Evolutionary conservation across 2,329 filamentous ascomycete genomes (phyloP).

Genomic region (Colletotrichum sp.): DNA sequence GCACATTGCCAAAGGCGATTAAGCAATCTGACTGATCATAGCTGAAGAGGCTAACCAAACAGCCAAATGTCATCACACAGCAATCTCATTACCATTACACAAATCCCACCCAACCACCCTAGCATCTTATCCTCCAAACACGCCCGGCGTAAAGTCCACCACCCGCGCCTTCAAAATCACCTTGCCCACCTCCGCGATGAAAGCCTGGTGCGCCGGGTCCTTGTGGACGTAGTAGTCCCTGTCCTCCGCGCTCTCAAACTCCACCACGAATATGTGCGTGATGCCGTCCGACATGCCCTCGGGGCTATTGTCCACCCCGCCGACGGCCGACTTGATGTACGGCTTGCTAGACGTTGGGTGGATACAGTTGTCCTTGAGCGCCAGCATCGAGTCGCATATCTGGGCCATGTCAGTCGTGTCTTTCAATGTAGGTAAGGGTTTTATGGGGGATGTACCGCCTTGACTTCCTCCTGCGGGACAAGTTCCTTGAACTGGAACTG

Average conservation of each 20-base stretch:
- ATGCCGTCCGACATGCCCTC: conserved; percentile 67
- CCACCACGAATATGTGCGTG: conserved; percentile 72
- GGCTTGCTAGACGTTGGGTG: conserved; percentile 63
- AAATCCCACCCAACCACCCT: neutral
- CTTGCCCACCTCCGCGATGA: conserved; percentile 54
- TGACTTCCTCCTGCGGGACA: conserved; percentile 51
- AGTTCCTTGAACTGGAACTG: conserved; percentile 69
- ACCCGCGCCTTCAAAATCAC: conserved; percentile 61
- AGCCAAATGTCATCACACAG: neutral
- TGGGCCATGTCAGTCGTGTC: conserved; percentile 17
- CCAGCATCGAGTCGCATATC: conserved; percentile 42
- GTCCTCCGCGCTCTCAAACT: conserved; percentile 69
- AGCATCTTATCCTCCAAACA: conserved; percentile 26
- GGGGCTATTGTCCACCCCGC: conserved; percentile 66
- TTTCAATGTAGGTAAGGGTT: neutral
- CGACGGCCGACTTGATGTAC: conserved; percentile 64
- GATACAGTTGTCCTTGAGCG: conserved; percentile 63
- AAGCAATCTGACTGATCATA: neutral
- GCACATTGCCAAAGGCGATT: no score
- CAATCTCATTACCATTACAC: neutral
- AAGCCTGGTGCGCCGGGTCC: conserved; percentile 68
- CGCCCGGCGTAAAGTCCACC: conserved; percentile 63
- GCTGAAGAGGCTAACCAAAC: neutral
- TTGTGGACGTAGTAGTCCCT: conserved; percentile 71
- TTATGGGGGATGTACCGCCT: conserved; percentile 51